Base-by-base conservation (phyloP, 1,284 basidiomycete genomes). In the Moesziomyces antarcticus region DNA sequence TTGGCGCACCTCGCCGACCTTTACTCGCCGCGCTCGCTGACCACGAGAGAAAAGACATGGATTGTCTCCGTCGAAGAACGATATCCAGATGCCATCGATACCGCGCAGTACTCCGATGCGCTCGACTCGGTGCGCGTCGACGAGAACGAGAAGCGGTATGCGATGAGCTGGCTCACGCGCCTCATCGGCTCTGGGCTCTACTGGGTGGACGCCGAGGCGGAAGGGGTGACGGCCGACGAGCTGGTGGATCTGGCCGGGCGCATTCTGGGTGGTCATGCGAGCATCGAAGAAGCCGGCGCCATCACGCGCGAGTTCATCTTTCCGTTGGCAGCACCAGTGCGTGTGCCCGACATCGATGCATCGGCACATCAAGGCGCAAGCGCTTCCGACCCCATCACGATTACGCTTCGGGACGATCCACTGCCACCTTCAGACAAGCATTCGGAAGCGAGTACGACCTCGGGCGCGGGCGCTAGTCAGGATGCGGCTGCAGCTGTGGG, bases 401-500 rank as follows among this genome's bases (percentile, higher is more conserved):
- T 75, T 20, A 40, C 53, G 1, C 66, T 73, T 20, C 53, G 68
- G 7, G 73, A 75, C 25, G 66, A 66, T 21, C 59, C 73, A 9
- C 41, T 73, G 3, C 69, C 73, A n/a, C 62, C 70, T n/a, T 75
- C 69, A 2, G 44, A 60, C 40, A 52, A 52, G 10, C 42, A 56
- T n/a, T 67, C 56, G 20, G 59, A 63, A 54, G n/a, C 33, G 33
- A 58, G 25, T 24, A 44, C 52, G 13, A 33, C 43, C 8, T 33
- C 37, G 1, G 44, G 41, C 0, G 43, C 33, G 7, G 67, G 56
- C 11, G 56, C 59, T 1, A 66, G 56, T 24, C 60, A 73, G 41
- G 62, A 63, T 25, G 69, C 71, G 13, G 69, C 73, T n/a, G 73
- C 61, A 10, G 73, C 73, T 43, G 69, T 76, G 0, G 73, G 73